phyloP scores from a whole-genome alignment of 2,329 filamentous ascomycete species.

The Trichoderma oligosporum region DNA sequence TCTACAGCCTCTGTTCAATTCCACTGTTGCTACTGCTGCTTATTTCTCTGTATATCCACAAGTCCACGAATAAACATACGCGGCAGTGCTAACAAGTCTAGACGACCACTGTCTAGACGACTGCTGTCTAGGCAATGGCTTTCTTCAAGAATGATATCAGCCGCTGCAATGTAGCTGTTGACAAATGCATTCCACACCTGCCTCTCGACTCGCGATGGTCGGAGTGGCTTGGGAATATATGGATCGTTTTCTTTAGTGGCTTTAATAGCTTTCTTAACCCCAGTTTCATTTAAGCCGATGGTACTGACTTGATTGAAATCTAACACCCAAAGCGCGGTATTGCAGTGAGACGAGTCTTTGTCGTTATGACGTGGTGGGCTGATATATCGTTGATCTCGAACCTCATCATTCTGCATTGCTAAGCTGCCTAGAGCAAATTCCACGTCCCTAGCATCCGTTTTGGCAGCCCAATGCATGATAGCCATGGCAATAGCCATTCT shows the following conservation, averaged over 20 bases:
- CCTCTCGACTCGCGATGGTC: neutral
- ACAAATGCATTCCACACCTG: conserved; percentile 20
- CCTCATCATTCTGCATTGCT: neutral
- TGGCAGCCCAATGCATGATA: conserved; percentile 33
- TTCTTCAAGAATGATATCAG: neutral
- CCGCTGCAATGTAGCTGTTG: neutral
- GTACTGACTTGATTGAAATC: conserved; percentile 32
- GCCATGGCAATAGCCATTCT: conserved; percentile 30
- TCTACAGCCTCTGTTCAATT: no score
- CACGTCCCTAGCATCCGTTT: conserved; percentile 30
- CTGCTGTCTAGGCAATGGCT: neutral
- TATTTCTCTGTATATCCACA: no score
- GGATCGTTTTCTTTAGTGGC: conserved; percentile 24
- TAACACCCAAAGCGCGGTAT: conserved; percentile 29
- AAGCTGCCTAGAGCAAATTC: conserved; percentile 34
- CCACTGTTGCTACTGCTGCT: no score
- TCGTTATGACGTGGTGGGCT: neutral
- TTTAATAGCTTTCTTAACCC: conserved; percentile 23
- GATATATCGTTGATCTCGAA: neutral
- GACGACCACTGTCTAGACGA: no score
- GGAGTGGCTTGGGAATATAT: conserved; percentile 23
- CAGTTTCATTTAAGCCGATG: conserved; percentile 24
- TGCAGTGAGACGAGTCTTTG: conserved; percentile 20
- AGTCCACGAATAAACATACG: neutral
- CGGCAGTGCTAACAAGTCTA: neutral